Conservation (phyloP, 768 basidiomycete genomes). For the Rhodotorula taiwanensis region DNA sequence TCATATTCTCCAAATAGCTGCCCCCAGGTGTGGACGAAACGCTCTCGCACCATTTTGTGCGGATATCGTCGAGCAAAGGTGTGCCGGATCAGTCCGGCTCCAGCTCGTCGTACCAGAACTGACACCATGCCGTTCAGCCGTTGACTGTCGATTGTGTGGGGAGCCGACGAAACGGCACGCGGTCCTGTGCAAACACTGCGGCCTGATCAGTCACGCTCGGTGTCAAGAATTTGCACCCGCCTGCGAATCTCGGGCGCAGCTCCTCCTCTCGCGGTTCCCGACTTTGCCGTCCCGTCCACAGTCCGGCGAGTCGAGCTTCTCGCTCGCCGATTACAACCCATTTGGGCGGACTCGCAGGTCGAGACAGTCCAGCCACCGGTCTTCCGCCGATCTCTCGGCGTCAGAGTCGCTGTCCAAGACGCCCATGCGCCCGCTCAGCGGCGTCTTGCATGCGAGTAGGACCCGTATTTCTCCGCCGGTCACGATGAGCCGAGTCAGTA, state of each 20-base stretch:
- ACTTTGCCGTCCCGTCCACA: not conserved
- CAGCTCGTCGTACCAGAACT: not conserved
- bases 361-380: not conserved
- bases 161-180: constrained; percentile 74
- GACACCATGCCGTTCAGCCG: constrained; percentile 52
- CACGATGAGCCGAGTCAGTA: too few relatives aligned
- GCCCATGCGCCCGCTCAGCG: not conserved
- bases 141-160: constrained; percentile 78
- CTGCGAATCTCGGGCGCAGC: constrained; percentile 37
- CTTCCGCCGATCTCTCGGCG: constrained; percentile 10
- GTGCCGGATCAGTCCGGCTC: not conserved
- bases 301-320: not conserved
- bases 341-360: constrained; percentile 19
- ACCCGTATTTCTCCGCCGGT: constrained; percentile 9
- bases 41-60: not conserved
- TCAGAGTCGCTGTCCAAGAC: constrained; percentile 1
- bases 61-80: not conserved
- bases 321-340: constrained; percentile 19
- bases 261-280: constrained; percentile 18
- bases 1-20: too few relatives aligned
- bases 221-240: constrained; percentile 33
- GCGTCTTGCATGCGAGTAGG: not conserved
- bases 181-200: constrained; percentile 81
- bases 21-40: too few relatives aligned
- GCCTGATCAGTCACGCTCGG: constrained; percentile 65